These are phyloP conservation scores for Achaetomium macrosporum DNA, from an alignment of 2,329 filamentous ascomycete genomes.

Conservation along the genomic window DNA sequence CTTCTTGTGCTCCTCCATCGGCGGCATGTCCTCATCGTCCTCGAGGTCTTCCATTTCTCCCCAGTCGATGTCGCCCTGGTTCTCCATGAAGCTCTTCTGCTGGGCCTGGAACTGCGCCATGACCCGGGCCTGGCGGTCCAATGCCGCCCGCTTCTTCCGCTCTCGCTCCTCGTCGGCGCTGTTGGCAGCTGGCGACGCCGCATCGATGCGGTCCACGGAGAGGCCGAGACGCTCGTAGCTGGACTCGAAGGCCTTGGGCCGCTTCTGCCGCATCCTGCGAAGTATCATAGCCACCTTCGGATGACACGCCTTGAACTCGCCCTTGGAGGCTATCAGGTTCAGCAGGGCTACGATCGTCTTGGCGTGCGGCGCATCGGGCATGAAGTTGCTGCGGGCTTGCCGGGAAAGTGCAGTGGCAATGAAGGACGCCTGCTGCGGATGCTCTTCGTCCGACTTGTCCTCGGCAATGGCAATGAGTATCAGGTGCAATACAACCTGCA, in stretches of 20 bases:
- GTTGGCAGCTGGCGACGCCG: constrained; percentile 69
- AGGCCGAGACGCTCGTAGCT: constrained; percentile 61
- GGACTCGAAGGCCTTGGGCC: constrained; percentile 64
- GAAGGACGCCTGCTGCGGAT: constrained; percentile 58
- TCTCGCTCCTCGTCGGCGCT: constrained; percentile 67
- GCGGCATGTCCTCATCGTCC: constrained; percentile 54
- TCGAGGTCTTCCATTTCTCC: constrained; percentile 76
- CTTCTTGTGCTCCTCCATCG: constrained; percentile 62
- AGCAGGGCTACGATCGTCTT: constrained; percentile 61
- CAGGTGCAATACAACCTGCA: constrained; percentile 87
- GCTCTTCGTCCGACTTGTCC: constrained; percentile 58
- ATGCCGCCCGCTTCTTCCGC: constrained; percentile 81
- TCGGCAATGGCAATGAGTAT: constrained; percentile 80
- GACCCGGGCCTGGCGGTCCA: constrained; percentile 83
- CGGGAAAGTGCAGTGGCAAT: constrained; percentile 63
- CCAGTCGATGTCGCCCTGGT: constrained; percentile 83
- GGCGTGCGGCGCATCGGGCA: constrained; percentile 48
- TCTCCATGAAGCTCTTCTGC: constrained; percentile 89
- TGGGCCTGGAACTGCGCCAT: constrained; percentile 99
- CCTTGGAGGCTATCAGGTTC: constrained; percentile 56
- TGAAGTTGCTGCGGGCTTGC: constrained; percentile 55
- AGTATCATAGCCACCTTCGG: constrained; percentile 80
- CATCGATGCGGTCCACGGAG: constrained; percentile 72
- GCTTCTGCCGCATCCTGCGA: constrained; percentile 77
- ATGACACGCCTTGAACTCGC: constrained; percentile 75